Evolutionary conservation across 192 early-diverging fungal species (phyloP).

Genomic region (Lunasporangiospora selenospora): DNA sequence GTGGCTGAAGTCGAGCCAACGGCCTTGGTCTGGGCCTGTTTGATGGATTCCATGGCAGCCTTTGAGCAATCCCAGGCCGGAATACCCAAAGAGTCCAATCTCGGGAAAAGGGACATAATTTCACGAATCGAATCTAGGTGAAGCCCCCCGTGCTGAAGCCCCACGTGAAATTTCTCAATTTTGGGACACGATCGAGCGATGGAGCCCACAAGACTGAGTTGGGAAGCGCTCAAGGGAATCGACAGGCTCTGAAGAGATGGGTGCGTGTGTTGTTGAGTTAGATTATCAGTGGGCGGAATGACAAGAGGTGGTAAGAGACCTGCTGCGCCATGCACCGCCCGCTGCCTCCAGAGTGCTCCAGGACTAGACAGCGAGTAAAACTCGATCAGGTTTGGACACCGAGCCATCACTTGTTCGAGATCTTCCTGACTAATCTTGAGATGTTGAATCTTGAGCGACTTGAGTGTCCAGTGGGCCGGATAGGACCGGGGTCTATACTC

Average conservation of each 20-base stretch:
- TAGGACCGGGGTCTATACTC: no score
- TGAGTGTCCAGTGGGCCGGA: no score
- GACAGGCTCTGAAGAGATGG: no score
- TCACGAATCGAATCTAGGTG: conserved; percentile 25
- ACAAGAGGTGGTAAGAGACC: no score
- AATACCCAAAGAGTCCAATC: conserved; percentile 16
- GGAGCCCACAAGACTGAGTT: conserved; percentile 13
- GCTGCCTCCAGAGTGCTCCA: conserved; percentile 20
- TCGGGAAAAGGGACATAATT: conserved; percentile 12
- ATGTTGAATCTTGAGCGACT: conserved; percentile 32
- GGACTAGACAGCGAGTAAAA: conserved; percentile 34
- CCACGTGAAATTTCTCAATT: conserved; percentile 19
- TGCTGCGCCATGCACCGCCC: no score
- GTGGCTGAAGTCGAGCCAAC: no score
- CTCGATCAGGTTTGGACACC: conserved; percentile 37
- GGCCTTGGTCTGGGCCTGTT: conserved; percentile 11
- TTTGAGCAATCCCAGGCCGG: conserved; percentile 34
- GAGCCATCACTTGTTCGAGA: conserved; percentile 7
- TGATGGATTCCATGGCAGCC: conserved; percentile 31
- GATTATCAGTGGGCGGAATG: no score
- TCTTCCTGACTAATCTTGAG: conserved; percentile 30
- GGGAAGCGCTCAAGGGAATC: no score
- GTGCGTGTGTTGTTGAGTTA: conserved; percentile 3
- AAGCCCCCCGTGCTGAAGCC: conserved; percentile 37
- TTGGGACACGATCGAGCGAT: conserved; percentile 16